Evolutionary conservation across 192 early-diverging fungal species (phyloP).

Genomic region (Umbelopsis isabellina): DNA sequence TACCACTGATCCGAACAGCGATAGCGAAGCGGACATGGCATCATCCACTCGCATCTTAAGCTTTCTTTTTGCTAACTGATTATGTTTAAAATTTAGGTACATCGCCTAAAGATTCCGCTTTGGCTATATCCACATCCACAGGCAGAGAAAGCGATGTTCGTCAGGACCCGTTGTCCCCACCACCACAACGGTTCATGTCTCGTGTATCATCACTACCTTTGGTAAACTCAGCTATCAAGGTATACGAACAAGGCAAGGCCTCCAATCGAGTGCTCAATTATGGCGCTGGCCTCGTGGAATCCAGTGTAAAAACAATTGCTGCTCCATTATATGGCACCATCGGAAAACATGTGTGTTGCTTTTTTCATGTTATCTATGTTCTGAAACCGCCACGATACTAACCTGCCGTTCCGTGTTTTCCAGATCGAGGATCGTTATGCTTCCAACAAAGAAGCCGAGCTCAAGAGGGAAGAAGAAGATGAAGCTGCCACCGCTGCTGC

Average conservation of each 20-base stretch:
- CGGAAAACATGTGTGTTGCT: slow-evolving; percentile 26
- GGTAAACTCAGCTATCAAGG: slow-evolving; percentile 74
- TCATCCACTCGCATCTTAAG: not conserved
- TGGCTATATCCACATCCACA: not conserved
- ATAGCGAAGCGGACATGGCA: not conserved
- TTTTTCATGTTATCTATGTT: too few species aligned
- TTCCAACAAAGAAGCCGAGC: not conserved
- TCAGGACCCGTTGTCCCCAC: slow-evolving; percentile 7
- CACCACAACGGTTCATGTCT: slow-evolving; percentile 63
- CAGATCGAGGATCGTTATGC: slow-evolving; percentile 9
- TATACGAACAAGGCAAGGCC: slow-evolving; percentile 76
- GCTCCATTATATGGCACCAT: slow-evolving; percentile 76
- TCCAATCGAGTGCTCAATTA: slow-evolving; percentile 64
- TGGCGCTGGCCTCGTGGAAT: slow-evolving; percentile 79
- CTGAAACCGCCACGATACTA: too few species aligned
- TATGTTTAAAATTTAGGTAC: not conserved
- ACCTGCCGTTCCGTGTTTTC: too few species aligned
- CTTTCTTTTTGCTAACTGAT: not conserved
- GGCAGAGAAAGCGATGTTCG: slow-evolving; percentile 20
- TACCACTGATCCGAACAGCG: slow-evolving; percentile 12
- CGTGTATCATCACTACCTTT: slow-evolving; percentile 80
- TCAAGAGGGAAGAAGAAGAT: slow-evolving; percentile 34
- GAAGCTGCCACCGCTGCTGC: slow-evolving; percentile 30
- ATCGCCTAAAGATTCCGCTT: too few species aligned
- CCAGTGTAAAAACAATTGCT: slow-evolving; percentile 70